Percentiles rank a stretch among this genome's conserved stretches.
phyloP scores from a whole-genome alignment of 441 rosid genomes.

The Codiaeum variegatum region DNA sequence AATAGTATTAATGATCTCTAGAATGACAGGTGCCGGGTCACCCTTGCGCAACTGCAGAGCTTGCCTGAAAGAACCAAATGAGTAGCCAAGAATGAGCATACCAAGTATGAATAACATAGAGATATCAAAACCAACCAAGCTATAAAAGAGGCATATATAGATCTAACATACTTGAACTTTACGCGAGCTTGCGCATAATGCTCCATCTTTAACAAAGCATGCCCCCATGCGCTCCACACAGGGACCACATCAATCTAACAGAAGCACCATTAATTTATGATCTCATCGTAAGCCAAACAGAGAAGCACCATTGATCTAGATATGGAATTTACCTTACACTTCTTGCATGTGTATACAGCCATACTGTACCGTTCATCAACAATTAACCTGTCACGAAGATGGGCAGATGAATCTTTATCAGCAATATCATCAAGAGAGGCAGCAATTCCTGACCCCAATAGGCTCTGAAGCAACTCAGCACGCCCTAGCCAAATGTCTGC shows the following conservation, averaged over 20 bases:
- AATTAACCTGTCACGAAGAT: constrained; percentile 81
- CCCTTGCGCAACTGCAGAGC: constrained; percentile 81
- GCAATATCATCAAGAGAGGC: constrained; percentile 95
- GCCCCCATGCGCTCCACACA: constrained; percentile 99
- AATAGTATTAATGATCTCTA: constrained; percentile 86
- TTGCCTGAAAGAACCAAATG: constrained; percentile 62
- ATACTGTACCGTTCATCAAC: constrained; percentile 92
- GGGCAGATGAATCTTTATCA: constrained; percentile 79
- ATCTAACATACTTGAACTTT: constrained; percentile 75
- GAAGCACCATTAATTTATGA: constrained; percentile 19
- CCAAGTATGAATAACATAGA: not conserved
- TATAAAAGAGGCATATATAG: constrained; percentile 1
- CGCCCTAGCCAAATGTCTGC: constrained; percentile 87
- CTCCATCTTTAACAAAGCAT: constrained; percentile 93
- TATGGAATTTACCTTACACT: constrained; percentile 81
- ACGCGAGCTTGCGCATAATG: constrained; percentile 94
- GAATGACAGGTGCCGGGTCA: constrained; percentile 66
- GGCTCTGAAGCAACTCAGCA: constrained; percentile 97
- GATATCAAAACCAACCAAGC: not conserved
- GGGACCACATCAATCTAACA: constrained; percentile 92
- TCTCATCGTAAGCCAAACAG: constrained; percentile 18
- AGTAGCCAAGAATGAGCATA: constrained; percentile 20
- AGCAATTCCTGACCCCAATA: constrained; percentile 94
- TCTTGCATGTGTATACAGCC: constrained; percentile 97
- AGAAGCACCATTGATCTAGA: constrained; percentile 21